Base-by-base conservation (phyloP, 345 rosid species). In the Alliaria petiolata region DNA sequence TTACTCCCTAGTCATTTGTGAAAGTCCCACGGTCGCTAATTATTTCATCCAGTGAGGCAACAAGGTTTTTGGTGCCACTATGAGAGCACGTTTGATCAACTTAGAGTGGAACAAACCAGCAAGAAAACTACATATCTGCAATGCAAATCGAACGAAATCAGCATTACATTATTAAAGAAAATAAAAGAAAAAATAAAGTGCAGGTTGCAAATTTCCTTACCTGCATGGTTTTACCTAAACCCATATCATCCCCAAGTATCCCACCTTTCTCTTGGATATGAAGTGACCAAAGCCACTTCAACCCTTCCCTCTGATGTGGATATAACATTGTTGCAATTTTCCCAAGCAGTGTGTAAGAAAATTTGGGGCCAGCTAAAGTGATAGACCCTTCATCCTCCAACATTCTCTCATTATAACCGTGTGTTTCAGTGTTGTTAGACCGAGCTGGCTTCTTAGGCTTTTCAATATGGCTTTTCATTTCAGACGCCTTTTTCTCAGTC, bases 141-240 rank as follows among this genome's bases (percentile, higher is more conserved):
- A 62, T 25, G 14, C 45, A 58, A 65, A 44, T 72, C 66, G 72
- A 51, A 19, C 58, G 30, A 66, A 52, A 55, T 40, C 43, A 19
- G 51, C 26, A 38, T 17, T 6, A 16, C 22, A 47, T 2, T 2
- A 36, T 10, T 56, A 28, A 31, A 0, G 25, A 35, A 56, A 31
- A 0, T 19, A 35, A 56, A 46, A 58, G 2, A 69, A 28, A n/a
- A 22, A 52, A 53, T 22, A 34, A 64, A 14, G 33, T 6, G 58
- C 8, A 34, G 11, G 36, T 36, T 20, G 51, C 25, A 12, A 57
- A 63, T 28, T 56, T 51, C 46, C 59, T 78, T 78, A 89, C 99
- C 93, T 95, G 99, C 99, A 95, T 95, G n/a, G 99, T 95, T 83
- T 95, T 95, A 55, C 99, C 99, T 72, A 95, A 81, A 38, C 99